These are phyloP conservation scores for Phycomyces nitens DNA, from an alignment of 192 early-diverging fungal genomes.

Conservation along the genomic window DNA sequence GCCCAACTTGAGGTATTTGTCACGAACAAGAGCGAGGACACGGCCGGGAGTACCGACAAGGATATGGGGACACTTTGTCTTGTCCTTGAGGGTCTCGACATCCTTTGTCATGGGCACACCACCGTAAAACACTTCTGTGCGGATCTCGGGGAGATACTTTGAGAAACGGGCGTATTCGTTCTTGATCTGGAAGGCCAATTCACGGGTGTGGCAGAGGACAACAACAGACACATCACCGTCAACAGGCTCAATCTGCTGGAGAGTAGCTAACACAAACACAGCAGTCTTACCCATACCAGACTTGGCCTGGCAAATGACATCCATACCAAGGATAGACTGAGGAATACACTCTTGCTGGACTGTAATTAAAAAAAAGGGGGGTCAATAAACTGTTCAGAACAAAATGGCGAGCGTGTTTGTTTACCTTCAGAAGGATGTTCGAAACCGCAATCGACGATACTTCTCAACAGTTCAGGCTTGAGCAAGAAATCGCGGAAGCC, in stretches of 20 bases:
- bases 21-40: conserved; percentile 79
- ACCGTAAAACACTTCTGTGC: conserved; percentile 92
- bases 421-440: conserved; percentile 96
- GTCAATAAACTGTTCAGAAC: background rate
- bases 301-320: conserved; percentile 98
- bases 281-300: conserved; percentile 99
- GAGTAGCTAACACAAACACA: conserved; percentile 92
- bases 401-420: background rate
- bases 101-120: conserved; percentile 78
- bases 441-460: conserved; percentile 98
- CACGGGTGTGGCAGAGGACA: conserved; percentile 96
- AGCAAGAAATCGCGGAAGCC: conserved; percentile 97
- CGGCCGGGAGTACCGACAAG: conserved; percentile 96
- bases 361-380: conserved; percentile 16
- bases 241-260: conserved; percentile 88
- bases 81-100: conserved; percentile 71
- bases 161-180: conserved; percentile 95
- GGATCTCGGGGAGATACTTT: conserved; percentile 92
- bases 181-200: conserved; percentile 97
- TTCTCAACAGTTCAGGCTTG: conserved; percentile 91
- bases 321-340: conserved; percentile 93
- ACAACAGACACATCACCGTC: conserved; percentile 82
- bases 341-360: conserved; percentile 99
- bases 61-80: conserved; percentile 92
- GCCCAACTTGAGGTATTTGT: conserved; percentile 75